Conservation (phyloP, 352 stramenopile species). For the Phytophthora foliorum region DNA sequence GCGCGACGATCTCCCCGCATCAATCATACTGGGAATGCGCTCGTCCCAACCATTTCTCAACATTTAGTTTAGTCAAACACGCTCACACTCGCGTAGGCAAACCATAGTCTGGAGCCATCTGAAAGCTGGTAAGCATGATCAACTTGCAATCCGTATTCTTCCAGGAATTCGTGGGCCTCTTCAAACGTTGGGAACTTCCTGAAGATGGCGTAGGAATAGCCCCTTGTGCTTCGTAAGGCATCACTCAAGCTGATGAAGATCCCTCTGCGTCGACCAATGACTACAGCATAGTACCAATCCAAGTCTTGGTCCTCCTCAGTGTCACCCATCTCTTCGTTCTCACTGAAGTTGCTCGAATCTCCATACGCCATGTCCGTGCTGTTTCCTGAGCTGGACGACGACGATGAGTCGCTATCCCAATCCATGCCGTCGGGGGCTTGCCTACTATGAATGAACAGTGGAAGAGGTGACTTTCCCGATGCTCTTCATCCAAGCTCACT, state of each 20-base stretch:
- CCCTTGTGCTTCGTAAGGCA: slow-evolving; percentile 45
- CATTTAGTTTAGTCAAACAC: too few species aligned
- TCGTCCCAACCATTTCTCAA: too few species aligned
- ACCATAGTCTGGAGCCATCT: slow-evolving; percentile 18
- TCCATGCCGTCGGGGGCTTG: too few species aligned
- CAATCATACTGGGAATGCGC: too few species aligned
- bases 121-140: slow-evolving; percentile 2
- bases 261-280: slow-evolving; percentile 48
- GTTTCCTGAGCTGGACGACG: slow-evolving; percentile 1
- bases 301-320: slow-evolving; percentile 8
- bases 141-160: slow-evolving; percentile 23
- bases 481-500: slow-evolving; percentile 53
- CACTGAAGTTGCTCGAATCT: background rate
- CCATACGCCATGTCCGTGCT: slow-evolving; percentile 27
- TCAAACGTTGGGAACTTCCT: slow-evolving; percentile 54
- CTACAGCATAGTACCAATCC: slow-evolving; percentile 52
- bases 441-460: slow-evolving; percentile 25
- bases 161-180: slow-evolving; percentile 57
- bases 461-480: slow-evolving; percentile 42
- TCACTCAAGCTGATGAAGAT: slow-evolving; percentile 60
- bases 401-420: slow-evolving; percentile 11
- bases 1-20: too few species aligned
- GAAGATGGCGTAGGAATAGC: slow-evolving; percentile 45
- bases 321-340: slow-evolving; percentile 21
- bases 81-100: too few species aligned